phyloP scores from a whole-genome alignment of 2,329 filamentous ascomycete species.

The Rhynchosporium secalis region DNA sequence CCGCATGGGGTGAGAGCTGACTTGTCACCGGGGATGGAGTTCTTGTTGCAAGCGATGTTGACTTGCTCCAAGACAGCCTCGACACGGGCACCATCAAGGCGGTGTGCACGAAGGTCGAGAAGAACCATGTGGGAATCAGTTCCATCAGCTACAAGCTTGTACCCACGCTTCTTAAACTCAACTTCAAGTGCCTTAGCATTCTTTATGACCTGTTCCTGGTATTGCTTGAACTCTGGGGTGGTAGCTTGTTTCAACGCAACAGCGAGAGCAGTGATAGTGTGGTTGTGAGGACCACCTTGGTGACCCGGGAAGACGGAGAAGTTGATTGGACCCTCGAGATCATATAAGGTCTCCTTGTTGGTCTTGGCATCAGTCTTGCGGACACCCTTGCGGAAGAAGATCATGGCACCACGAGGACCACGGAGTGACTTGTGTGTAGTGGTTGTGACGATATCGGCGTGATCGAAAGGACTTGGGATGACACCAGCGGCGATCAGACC shows the following conservation, averaged over 20 bases:
- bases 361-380: constrained; percentile 87
- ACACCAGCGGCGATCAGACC: constrained; percentile 91
- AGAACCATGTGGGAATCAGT: constrained; percentile 99
- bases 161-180: constrained; percentile 81
- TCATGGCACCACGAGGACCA: constrained; percentile 97
- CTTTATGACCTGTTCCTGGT: constrained; percentile 87
- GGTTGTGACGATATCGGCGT: constrained; percentile 96
- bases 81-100: constrained; percentile 88
- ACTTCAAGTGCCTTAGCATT: constrained; percentile 91
- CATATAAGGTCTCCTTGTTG: constrained; percentile 86
- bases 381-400: constrained; percentile 98
- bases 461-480: constrained; percentile 86
- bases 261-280: constrained; percentile 96
- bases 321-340: constrained; percentile 95
- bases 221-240: constrained; percentile 85
- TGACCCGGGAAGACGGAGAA: constrained; percentile 99
- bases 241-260: constrained; percentile 95
- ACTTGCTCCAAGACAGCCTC: constrained; percentile 96
- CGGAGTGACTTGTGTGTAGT: constrained; percentile 99
- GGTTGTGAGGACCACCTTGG: constrained; percentile 98
- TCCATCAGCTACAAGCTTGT: constrained; percentile 92
- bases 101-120: constrained; percentile 84
- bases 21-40: constrained; percentile 96
- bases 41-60: constrained; percentile 99
- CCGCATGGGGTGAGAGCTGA: constrained; percentile 91